These are phyloP conservation scores for cucumber (Cucumis sativus) DNA, from an alignment of 306 rosid species.

Conservation along the genomic window Cucumber_9930_V3 NC_026657.2:6622001-6622500, in stretches of 20 bases:
- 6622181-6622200: slow-evolving; percentile 69
- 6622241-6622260: slow-evolving; percentile 57
- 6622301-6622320: slow-evolving; percentile 30
- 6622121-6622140: slow-evolving; percentile 77
- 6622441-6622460: background rate
- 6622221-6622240: slow-evolving; percentile 32
- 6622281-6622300: slow-evolving; percentile 21
- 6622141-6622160: slow-evolving; percentile 64
- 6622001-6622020: slow-evolving; percentile 79
- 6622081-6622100: slow-evolving; percentile 75
- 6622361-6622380: slow-evolving; percentile 58
- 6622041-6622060: slow-evolving; percentile 58
- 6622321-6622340: slow-evolving; percentile 21
- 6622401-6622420: slow-evolving; percentile 25
- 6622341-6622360: slow-evolving; percentile 52
- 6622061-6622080: slow-evolving; percentile 37
- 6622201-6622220: slow-evolving; percentile 54
- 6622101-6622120: slow-evolving; percentile 72
- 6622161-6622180: slow-evolving; percentile 76
- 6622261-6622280: slow-evolving; percentile 52
- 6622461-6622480: too few relatives aligned
- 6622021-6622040: slow-evolving; percentile 78
- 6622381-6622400: slow-evolving; percentile 59
- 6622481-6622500: slow-evolving; percentile 8
- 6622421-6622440: slow-evolving; percentile 5